A percentile compares a stretch with the other conserved stretches of the same genome.
Conservation (phyloP, 1,139 yeast species). For the Taphrina deformans region DNA sequence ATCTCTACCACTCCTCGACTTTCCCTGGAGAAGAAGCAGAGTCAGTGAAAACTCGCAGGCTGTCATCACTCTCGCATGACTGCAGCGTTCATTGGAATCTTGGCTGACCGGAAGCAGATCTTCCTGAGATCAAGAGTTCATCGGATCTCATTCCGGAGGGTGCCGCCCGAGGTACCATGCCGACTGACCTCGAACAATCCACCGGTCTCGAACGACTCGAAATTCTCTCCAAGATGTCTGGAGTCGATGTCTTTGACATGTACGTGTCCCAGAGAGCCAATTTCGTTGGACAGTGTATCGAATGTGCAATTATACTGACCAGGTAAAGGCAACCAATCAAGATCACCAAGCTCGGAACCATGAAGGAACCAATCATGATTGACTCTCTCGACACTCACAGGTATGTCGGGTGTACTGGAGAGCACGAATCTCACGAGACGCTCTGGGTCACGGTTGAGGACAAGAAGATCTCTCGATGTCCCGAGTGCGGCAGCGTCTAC, state of each 20-base stretch:
- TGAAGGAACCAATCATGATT: slow-evolving; percentile 79
- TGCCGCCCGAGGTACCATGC: slow-evolving; percentile 78
- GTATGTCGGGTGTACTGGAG: slow-evolving; percentile 97
- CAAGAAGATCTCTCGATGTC: slow-evolving; percentile 86
- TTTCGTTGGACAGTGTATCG: no score
- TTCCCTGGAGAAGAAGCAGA: slow-evolving; percentile 7
- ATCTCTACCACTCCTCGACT: slow-evolving; percentile 20
- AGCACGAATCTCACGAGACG: slow-evolving; percentile 83
- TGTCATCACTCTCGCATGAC: no score
- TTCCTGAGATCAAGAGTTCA: slow-evolving; percentile 78
- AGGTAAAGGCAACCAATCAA: slow-evolving; percentile 27
- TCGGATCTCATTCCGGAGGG: slow-evolving; percentile 82
- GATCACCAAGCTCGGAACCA: slow-evolving; percentile 59
- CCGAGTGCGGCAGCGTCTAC: slow-evolving; percentile 98
- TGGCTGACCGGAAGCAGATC: slow-evolving; percentile 38
- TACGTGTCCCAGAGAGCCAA: no score
- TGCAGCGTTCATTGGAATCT: not conserved
- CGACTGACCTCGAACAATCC: slow-evolving; percentile 92
- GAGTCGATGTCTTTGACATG: slow-evolving; percentile 91
- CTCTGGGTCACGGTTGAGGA: slow-evolving; percentile 86
- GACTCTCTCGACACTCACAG: slow-evolving; percentile 92
- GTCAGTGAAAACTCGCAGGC: no score
- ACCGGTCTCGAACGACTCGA: slow-evolving; percentile 98
- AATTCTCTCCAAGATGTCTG: slow-evolving; percentile 89
- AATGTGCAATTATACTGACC: not conserved